These are phyloP conservation scores for Ramalina intermedia DNA, from an alignment of 495 filamentous ascomycete species.

Conservation along the genomic window DNA sequence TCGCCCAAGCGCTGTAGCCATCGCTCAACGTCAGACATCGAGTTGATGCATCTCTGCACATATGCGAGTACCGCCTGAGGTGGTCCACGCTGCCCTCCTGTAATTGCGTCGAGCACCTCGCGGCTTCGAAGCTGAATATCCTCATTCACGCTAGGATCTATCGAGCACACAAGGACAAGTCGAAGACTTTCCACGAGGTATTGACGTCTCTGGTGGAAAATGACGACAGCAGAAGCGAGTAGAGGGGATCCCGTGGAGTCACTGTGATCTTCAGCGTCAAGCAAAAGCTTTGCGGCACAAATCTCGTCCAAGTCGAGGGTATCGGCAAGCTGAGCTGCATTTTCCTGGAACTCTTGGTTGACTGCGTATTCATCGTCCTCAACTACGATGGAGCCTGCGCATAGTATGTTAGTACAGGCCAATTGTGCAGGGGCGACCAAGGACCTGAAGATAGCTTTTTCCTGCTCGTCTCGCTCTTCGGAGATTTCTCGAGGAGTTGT, in stretches of 20 bases:
- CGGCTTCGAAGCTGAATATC: slow-evolving; percentile 27
- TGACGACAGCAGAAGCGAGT: slow-evolving; percentile 59
- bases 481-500: slow-evolving; percentile 60
- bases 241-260: slow-evolving; percentile 50
- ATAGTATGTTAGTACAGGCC: slow-evolving; percentile 20
- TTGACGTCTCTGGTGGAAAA: slow-evolving; percentile 68
- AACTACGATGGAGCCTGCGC: slow-evolving; percentile 53
- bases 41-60: slow-evolving; percentile 51
- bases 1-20: slow-evolving; percentile 61
- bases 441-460: slow-evolving; percentile 41
- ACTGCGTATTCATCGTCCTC: slow-evolving; percentile 61
- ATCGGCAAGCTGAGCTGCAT: slow-evolving; percentile 65
- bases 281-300: slow-evolving; percentile 57
- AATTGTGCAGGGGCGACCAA: slow-evolving; percentile 2
- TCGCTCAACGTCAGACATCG: slow-evolving; percentile 57
- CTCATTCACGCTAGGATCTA: slow-evolving; percentile 39
- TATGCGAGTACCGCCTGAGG: slow-evolving; percentile 37
- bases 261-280: slow-evolving; percentile 51
- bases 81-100: slow-evolving; percentile 30
- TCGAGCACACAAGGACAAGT: slow-evolving; percentile 50
- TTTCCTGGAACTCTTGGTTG: slow-evolving; percentile 75
- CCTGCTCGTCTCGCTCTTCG: slow-evolving; percentile 54
- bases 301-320: slow-evolving; percentile 80
- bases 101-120: slow-evolving; percentile 26
- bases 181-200: slow-evolving; percentile 72